phyloP scores from a whole-genome alignment of 495 filamentous ascomycete genomes.

The Lophium mytilinum region DNA sequence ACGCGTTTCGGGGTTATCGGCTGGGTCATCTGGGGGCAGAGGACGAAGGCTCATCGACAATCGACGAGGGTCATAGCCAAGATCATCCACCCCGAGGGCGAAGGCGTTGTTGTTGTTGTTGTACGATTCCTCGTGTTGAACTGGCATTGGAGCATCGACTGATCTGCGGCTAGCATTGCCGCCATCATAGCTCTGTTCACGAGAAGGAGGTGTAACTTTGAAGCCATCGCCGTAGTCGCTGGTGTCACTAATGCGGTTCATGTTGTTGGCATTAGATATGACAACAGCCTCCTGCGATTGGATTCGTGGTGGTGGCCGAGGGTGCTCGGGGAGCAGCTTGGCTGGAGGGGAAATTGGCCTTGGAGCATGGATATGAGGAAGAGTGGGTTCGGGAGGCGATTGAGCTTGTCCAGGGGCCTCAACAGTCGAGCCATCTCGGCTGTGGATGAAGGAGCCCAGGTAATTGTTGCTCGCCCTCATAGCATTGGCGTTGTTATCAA shows the following conservation, averaged over 20 bases:
- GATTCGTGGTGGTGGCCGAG: constrained; percentile 24
- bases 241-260: constrained; percentile 40
- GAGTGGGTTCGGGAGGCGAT: not conserved
- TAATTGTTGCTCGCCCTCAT: constrained; percentile 40
- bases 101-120: constrained; percentile 34
- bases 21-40: constrained; percentile 78
- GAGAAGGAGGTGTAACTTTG: constrained; percentile 43
- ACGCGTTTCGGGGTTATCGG: constrained; percentile 81
- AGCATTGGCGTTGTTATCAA: constrained; percentile 28
- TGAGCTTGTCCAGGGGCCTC: not conserved
- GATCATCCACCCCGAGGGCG: constrained; percentile 47
- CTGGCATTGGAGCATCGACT: constrained; percentile 29
- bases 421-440: constrained; percentile 27
- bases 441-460: constrained; percentile 38
- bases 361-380: constrained; percentile 1
- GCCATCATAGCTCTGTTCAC: not conserved
- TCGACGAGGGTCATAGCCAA: constrained; percentile 54
- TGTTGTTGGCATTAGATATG: constrained; percentile 12
- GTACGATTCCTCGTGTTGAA: not conserved
- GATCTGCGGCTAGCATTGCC: not conserved
- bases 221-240: constrained; percentile 57
- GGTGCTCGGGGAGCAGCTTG: constrained; percentile 24
- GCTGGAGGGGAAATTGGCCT: constrained; percentile 3
- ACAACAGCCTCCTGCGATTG: constrained; percentile 32
- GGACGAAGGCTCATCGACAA: constrained; percentile 88